Base-by-base conservation (phyloP, 2,329 filamentous ascomycete genomes). In the Sarocladiaceae sp. region DNA sequence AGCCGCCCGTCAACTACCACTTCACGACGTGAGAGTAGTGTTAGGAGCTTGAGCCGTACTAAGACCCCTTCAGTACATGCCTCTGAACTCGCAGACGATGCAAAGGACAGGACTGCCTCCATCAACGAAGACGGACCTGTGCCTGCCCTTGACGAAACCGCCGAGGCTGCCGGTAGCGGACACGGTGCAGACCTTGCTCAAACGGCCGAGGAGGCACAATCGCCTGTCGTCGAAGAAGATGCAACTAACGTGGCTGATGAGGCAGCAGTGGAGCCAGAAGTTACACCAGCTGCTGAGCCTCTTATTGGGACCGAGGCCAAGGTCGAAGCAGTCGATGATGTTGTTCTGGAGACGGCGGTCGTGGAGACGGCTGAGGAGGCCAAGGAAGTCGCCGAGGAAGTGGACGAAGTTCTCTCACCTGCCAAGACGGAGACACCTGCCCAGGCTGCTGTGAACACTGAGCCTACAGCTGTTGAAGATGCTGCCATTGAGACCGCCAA, bases 1-100 rank as follows among this genome's bases (percentile, higher is more conserved):
- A 51, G 51, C 32, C 54, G 55, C 9, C 48, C 51, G 26, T 54
- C 56, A 13, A 51, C 53, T 12, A 49, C 42, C 27, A 46, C 39
- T 31, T 40, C 48, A 9, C 51, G 50, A n/a, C 54, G 50, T 3
- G 54, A 54, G 35, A 50, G 47, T 27, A 53, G 50, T 26, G 47
- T 50, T 12, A 64, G 53, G 29, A 49, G 51, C 24, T 32, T 24
- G 13, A 43, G 40, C 16, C 55, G 53, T 33, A 48, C 55, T 9
- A 58, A 48, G 48, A 58, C 53, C 29, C 37, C 45, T 18, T 27
- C 40, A 21, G 29, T 33, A 7, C 40, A 33, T 43, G 26, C 40
- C 11, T 43, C 40, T 6, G 40, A 43, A 13, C 6, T 18, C 19
- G 29, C 26, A 15, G 27, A 43, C 6, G 29, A 32, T 6, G 19